These are phyloP conservation scores for Suillus subaureus DNA, from an alignment of 768 basidiomycete genomes.

Conservation along the genomic window DNA sequence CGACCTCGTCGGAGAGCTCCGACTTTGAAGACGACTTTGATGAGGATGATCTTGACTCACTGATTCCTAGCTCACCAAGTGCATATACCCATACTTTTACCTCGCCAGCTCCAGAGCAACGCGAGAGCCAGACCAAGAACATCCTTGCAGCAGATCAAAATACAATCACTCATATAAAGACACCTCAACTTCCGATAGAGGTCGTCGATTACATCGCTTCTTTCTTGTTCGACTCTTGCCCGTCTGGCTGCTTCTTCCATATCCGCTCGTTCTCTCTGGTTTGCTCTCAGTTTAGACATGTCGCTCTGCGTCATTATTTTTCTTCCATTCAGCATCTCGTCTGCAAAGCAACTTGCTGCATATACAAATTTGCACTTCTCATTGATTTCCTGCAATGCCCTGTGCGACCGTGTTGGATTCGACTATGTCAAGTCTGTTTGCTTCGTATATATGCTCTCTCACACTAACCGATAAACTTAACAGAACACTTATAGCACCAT, in stretches of 20 bases:
- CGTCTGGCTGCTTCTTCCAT: constrained; percentile 30
- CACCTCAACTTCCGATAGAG: constrained; percentile 32
- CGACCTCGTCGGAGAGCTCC: not conserved
- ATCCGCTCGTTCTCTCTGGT: constrained; percentile 44
- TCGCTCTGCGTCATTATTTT: constrained; percentile 43
- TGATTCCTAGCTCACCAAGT: constrained; percentile 9
- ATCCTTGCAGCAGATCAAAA: not conserved
- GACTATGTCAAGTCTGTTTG: constrained; percentile 49
- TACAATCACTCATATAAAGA: constrained; percentile 4
- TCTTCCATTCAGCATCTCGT: constrained; percentile 20
- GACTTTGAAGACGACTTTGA: constrained; percentile 20
- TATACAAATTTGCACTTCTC: constrained; percentile 37
- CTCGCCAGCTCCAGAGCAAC: constrained; percentile 22
- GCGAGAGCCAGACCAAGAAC: constrained; percentile 4
- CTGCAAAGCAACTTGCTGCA: constrained; percentile 25
- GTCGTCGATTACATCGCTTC: constrained; percentile 30
- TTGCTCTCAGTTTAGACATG: constrained; percentile 43
- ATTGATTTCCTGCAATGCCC: constrained; percentile 23
- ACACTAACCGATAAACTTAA: constrained; percentile 4
- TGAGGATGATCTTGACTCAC: constrained; percentile 18
- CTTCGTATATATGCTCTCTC: constrained; percentile 21
- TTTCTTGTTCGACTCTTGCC: constrained; percentile 20
- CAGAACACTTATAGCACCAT: constrained; percentile 25
- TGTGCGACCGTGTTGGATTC: constrained; percentile 33
- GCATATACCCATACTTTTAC: constrained; percentile 25